Percentiles rank a stretch among this genome's conserved stretches.
These are phyloP conservation scores for Zoysia pacifica DNA, from an alignment of 176 grass and related monocot genomes.

Conservation along the genomic window DNA sequence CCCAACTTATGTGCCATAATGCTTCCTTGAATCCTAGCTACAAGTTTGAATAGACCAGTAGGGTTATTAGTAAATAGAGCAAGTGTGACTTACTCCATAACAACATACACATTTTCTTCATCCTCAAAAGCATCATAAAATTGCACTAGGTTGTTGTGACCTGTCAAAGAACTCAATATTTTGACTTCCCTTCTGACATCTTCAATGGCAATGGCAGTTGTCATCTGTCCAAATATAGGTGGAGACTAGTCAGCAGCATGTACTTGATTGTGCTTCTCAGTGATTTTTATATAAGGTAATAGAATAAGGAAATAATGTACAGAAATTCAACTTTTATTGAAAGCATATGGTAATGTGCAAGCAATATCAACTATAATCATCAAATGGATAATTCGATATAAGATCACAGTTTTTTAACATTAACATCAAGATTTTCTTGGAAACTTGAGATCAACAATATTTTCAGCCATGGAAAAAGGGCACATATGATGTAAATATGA, in stretches of 20 bases:
- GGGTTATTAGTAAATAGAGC: constrained; percentile 19
- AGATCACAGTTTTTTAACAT: neutral
- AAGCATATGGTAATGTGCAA: constrained; percentile 9
- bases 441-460: neutral
- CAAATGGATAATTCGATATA: neutral
- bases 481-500: neutral
- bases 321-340: constrained; percentile 11
- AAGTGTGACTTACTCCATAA: constrained; percentile 85
- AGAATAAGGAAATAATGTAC: neutral
- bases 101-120: constrained; percentile 92
- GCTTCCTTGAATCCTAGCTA: constrained; percentile 11
- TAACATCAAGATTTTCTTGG: neutral
- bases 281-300: constrained; percentile 8
- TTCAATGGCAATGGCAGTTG: constrained; percentile 90
- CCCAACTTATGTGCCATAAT: constrained; percentile 21
- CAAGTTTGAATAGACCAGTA: constrained; percentile 28
- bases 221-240: constrained; percentile 68
- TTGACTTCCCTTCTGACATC: constrained; percentile 91
- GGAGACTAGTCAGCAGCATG: constrained; percentile 5
- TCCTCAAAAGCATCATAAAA: constrained; percentile 91
- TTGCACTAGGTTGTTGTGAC: constrained; percentile 75
- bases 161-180: constrained; percentile 79
- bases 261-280: neutral
- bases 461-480: constrained; percentile 11
- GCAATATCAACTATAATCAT: neutral